Evolutionary conservation across 78 protist genomes (phyloP).

Genomic region (Speleostelium caveatum): DNA sequence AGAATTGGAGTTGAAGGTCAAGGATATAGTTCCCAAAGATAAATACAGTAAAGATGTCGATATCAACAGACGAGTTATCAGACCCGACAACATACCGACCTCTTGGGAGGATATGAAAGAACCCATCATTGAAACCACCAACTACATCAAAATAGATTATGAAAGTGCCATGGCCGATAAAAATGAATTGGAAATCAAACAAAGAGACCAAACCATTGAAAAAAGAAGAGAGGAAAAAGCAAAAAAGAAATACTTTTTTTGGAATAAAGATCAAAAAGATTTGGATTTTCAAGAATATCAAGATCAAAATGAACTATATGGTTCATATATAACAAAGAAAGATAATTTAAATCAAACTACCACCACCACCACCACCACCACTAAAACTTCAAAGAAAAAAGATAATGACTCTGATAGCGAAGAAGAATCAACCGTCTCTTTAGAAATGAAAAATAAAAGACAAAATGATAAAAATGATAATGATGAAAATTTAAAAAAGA

Average conservation of each 20-base stretch:
- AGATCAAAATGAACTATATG: background rate
- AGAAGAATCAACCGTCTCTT: conserved; percentile 34
- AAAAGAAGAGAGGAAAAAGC: conserved; percentile 45
- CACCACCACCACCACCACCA: background rate
- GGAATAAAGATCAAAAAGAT: conserved; percentile 30
- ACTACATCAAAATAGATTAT: background rate
- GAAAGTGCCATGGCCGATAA: background rate
- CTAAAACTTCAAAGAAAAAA: background rate
- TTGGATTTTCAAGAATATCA: background rate
- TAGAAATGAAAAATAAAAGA: conserved; percentile 2
- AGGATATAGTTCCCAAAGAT: conserved; percentile 37
- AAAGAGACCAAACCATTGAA: conserved; percentile 8
- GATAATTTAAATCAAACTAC: no score
- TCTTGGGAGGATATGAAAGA: conserved; percentile 37
- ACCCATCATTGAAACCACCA: conserved; percentile 5
- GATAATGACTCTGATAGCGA: background rate
- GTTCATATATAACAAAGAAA: background rate
- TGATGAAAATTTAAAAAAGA: background rate
- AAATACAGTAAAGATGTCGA: conserved; percentile 1
- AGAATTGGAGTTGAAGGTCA: conserved; percentile 21
- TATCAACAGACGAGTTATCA: conserved; percentile 8
- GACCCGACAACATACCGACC: conserved; percentile 18
- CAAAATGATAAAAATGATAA: background rate
- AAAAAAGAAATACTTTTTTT: conserved; percentile 61
- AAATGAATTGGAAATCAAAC: conserved; percentile 5